Conservation (phyloP, 257 asterid genomes). For the Striga asiatica region DNA sequence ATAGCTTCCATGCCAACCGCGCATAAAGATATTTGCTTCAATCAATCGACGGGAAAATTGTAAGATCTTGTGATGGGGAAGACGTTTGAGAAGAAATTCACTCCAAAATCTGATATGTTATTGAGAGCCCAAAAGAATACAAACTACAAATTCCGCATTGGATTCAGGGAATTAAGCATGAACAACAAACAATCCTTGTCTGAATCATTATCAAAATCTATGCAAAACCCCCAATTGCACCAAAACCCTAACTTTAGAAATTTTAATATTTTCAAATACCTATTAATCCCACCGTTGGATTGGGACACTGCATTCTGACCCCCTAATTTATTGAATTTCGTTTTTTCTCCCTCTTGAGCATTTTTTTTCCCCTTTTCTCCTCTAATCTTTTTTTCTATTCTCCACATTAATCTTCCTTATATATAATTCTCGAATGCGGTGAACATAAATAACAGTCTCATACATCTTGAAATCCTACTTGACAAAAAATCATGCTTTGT, state of each 20-base stretch:
- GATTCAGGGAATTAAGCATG: slow-evolving; percentile 9
- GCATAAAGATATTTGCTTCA: slow-evolving; percentile 6
- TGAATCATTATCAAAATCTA: not conserved
- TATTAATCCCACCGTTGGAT: not conserved
- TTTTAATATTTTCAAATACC: slow-evolving; percentile 2
- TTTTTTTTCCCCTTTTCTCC: too few species aligned
- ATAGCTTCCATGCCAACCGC: slow-evolving; percentile 54
- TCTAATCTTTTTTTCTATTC: too few species aligned
- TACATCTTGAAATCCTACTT: too few species aligned
- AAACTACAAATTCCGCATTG: not conserved
- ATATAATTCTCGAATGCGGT: too few species aligned
- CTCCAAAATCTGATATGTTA: not conserved
- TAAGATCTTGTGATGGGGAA: slow-evolving; percentile 9
- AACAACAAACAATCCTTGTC: not conserved
- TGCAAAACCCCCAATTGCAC: slow-evolving; percentile 16
- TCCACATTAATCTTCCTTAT: too few species aligned
- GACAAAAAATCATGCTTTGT: too few species aligned
- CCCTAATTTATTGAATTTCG: not conserved
- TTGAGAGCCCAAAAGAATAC: not conserved
- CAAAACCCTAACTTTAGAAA: slow-evolving; percentile 20
- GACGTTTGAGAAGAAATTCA: slow-evolving; percentile 12
- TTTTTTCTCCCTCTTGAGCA: too few species aligned
- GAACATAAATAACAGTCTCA: too few species aligned
- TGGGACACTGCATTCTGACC: not conserved
- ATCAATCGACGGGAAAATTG: not conserved